phyloP scores from a whole-genome alignment of 164 flowering plant genomes.

The Berberis thunbergii region DNA sequence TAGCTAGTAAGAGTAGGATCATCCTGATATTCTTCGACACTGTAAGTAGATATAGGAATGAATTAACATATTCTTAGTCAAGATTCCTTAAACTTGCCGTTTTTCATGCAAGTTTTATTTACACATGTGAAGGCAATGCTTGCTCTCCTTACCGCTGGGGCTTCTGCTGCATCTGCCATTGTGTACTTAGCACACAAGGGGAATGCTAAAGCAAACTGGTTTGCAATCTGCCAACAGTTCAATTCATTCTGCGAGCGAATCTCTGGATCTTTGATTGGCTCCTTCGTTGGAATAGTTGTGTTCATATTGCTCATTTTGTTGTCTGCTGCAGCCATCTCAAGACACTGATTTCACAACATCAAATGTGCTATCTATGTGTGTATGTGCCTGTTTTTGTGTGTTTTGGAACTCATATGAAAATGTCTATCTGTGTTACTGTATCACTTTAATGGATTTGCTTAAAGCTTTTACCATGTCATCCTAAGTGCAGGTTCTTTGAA shows the following conservation, averaged over 20 bases:
- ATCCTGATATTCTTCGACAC: constrained; percentile 50
- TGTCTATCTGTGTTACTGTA: no score
- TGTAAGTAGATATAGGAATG: constrained; percentile 20
- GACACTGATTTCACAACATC: constrained; percentile 3
- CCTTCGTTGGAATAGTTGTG: constrained; percentile 34
- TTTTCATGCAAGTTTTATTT: no score
- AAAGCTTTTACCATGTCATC: no score
- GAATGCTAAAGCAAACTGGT: constrained; percentile 57
- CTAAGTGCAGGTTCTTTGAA: no score
- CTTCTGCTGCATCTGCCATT: constrained; percentile 67
- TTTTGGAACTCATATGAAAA: no score
- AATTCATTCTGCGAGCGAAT: constrained; percentile 47
- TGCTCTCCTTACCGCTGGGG: constrained; percentile 45
- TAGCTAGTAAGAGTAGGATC: constrained; percentile 27
- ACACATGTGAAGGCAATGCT: constrained; percentile 35
- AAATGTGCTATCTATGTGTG: no score
- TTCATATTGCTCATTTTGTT: constrained; percentile 41
- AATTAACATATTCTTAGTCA: no score
- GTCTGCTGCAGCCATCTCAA: constrained; percentile 39
- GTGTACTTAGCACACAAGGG: constrained; percentile 79
- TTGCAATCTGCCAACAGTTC: constrained; percentile 59
- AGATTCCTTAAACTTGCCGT: no score
- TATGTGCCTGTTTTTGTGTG: no score
- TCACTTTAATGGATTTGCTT: no score
- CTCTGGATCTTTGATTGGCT: constrained; percentile 63